phyloP scores from a whole-genome alignment of 2,329 filamentous ascomycete genomes.

The Cordyceps fumosorosea region DNA sequence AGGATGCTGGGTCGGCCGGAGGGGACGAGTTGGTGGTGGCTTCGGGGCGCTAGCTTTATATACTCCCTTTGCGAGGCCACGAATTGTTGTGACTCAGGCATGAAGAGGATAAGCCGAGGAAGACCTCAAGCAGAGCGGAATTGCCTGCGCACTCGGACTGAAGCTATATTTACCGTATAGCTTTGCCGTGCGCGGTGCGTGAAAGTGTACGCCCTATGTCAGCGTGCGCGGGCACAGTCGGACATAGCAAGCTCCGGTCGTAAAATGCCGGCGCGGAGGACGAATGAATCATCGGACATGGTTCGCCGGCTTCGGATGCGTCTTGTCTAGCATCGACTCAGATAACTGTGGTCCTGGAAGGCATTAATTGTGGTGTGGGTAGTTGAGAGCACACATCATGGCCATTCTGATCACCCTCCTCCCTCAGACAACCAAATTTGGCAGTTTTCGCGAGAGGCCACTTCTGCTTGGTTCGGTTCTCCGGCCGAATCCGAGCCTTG shows the following conservation, averaged over 20 bases:
- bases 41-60: not conserved
- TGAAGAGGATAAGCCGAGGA: not conserved
- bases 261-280: not conserved
- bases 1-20: not conserved
- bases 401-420: too few relatives aligned
- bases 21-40: not conserved
- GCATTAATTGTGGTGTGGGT: not conserved
- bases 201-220: not conserved
- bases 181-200: not conserved
- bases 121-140: not conserved
- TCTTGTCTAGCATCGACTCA: not conserved
- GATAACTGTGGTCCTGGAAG: too few relatives aligned
- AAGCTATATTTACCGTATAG: not conserved
- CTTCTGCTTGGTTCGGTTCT: not conserved
- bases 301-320: not conserved
- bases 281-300: not conserved
- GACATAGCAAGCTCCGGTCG: not conserved
- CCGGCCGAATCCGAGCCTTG: conserved; percentile 1
- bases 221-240: not conserved
- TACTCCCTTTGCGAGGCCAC: not conserved
- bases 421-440: not conserved
- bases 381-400: not conserved
- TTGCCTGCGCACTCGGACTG: not conserved
- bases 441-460: not conserved
- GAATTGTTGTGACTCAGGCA: not conserved